Evolutionary conservation across 208 protist genomes (phyloP).

Genomic region (Angomonas desouzai): DNA sequence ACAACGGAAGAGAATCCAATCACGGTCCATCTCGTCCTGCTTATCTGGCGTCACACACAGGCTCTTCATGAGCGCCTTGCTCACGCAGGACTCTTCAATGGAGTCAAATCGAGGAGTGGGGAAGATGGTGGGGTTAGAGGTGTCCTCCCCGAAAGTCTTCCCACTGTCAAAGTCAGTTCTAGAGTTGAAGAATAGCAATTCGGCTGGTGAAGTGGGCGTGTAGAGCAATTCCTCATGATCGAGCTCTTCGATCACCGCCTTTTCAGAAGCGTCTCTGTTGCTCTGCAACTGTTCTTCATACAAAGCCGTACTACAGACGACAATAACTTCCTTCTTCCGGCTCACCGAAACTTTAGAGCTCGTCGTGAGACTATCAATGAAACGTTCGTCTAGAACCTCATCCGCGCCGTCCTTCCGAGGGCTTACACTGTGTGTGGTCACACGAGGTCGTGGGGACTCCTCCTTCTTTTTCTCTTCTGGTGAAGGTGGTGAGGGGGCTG

Average conservation of each 20-base stretch:
- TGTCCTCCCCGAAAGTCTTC: not conserved
- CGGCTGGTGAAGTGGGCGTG: not conserved
- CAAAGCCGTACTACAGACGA: slow-evolving; percentile 6
- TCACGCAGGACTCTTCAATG: slow-evolving; percentile 8
- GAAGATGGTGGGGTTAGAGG: slow-evolving; percentile 2
- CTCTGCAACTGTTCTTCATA: slow-evolving; percentile 1
- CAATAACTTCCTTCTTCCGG: slow-evolving; percentile 12
- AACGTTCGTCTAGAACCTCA: not conserved
- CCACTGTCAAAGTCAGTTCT: not conserved
- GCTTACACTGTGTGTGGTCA: not conserved
- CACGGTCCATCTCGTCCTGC: slow-evolving; percentile 19
- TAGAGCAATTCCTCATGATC: not conserved
- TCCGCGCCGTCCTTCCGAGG: not conserved
- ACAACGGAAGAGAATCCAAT: slow-evolving; percentile 36
- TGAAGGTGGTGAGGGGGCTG: not conserved
- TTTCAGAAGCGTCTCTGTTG: not conserved
- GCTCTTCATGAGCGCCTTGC: not conserved
- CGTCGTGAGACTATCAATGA: not conserved
- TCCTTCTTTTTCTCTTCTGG: not conserved
- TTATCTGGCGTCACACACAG: not conserved
- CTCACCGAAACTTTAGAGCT: slow-evolving; percentile 10
- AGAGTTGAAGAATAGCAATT: slow-evolving; percentile 6
- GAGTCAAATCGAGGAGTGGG: slow-evolving; percentile 6
- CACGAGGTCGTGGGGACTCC: not conserved
- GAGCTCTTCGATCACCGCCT: not conserved